These are phyloP conservation scores for Saccharomycopsis vini DNA, from an alignment of 805 yeast genomes.

Conservation along the genomic window DNA sequence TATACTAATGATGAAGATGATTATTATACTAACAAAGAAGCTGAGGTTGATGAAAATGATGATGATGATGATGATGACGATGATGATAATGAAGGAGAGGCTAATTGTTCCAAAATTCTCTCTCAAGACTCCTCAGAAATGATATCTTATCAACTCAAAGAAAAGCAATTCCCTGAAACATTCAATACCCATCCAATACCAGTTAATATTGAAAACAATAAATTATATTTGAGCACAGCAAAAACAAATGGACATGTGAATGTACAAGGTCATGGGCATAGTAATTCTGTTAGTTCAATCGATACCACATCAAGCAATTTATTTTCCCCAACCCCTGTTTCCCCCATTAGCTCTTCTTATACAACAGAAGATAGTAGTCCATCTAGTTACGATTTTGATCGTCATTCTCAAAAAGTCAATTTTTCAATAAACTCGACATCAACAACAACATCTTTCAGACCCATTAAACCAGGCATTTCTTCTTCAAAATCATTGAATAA, in stretches of 20 bases:
- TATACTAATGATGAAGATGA: too few species aligned
- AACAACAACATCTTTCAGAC: background rate
- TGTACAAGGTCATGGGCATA: conserved; percentile 3
- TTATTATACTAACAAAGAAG: background rate
- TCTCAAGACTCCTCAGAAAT: background rate
- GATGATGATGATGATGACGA: too few species aligned
- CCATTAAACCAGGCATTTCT: conserved; percentile 6
- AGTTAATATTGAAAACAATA: conserved; percentile 17
- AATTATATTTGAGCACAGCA: conserved; percentile 8
- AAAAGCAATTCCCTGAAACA: conserved; percentile 15
- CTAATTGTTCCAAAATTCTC: too few species aligned
- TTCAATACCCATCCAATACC: conserved; percentile 16
- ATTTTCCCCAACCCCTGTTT: conserved; percentile 4
- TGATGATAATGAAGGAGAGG: too few species aligned
- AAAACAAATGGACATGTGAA: background rate
- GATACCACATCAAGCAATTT: background rate
- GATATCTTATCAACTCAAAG: background rate
- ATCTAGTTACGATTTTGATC: background rate
- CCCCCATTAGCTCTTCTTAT: conserved; percentile 12
- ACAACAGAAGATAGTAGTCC: background rate
- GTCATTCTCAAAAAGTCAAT: background rate
- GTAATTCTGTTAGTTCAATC: background rate
- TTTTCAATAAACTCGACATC: background rate
- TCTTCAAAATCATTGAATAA: conserved; percentile 18
- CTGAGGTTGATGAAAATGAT: too few species aligned